These are phyloP conservation scores for Ulmus americana DNA, from an alignment of 331 rosid genomes.

Conservation along the genomic window DNA sequence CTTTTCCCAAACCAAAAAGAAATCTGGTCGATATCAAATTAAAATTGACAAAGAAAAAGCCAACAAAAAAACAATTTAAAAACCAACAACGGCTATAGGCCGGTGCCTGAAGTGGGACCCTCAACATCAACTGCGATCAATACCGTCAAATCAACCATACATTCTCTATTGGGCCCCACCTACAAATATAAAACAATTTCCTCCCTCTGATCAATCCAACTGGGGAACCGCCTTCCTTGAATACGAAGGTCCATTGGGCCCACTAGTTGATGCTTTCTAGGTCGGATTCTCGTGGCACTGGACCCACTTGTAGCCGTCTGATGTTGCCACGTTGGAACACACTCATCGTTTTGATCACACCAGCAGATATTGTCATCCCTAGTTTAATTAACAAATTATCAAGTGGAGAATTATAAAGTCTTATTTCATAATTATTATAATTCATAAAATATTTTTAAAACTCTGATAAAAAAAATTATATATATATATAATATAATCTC, in stretches of 20 bases:
- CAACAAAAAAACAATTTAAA: slow-evolving; percentile 12
- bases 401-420: too few relatives aligned
- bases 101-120: slow-evolving; percentile 50
- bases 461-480: too few relatives aligned
- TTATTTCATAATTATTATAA: too few relatives aligned
- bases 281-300: slow-evolving; percentile 47
- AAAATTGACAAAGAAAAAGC: slow-evolving; percentile 12
- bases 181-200: slow-evolving; percentile 6
- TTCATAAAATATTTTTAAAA: too few relatives aligned
- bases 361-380: not conserved
- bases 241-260: slow-evolving; percentile 37
- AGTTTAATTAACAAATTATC: not conserved
- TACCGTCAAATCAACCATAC: slow-evolving; percentile 23
- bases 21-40: not conserved
- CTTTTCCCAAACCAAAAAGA: not conserved
- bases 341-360: not conserved
- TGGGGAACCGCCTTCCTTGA: slow-evolving; percentile 34
- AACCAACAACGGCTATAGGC: slow-evolving; percentile 35
- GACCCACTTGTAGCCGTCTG: slow-evolving; percentile 32
- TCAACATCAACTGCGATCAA: slow-evolving; percentile 27
- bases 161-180: slow-evolving; percentile 24
- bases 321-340: slow-evolving; percentile 44
- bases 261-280: slow-evolving; percentile 54
- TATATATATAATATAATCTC: too few relatives aligned
- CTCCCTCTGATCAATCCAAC: slow-evolving; percentile 19